Evolutionary conservation across 352 stramenopile genomes (phyloP), one percentile per base, ranked within the genome.

Genomic region (Phytophthora vignae): DNA sequence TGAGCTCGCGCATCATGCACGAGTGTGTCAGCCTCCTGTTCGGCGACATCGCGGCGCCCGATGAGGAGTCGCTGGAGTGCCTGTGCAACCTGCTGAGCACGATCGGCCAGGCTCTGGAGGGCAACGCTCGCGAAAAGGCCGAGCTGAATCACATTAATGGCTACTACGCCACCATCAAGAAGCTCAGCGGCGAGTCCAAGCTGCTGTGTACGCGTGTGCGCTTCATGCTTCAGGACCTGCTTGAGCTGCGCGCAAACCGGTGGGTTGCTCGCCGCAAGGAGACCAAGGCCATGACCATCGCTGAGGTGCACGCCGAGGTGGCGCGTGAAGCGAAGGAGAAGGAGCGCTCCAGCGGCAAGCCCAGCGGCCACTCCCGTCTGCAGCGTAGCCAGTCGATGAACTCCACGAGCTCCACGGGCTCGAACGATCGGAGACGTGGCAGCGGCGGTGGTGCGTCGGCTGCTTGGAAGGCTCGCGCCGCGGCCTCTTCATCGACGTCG

Each of bases 31-130:
- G 80, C 44, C 86, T 84, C 42, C 67, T 96, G 53, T 94, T 96
- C 31, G 85, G 86, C n/a, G 85, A 95, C 68, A 70, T 90, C 9
- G 72, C 88, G 22, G 80, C 93, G 33, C 90, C 90, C 0, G 93
- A 99, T 70, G 96, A 99, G 78, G 96, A 99, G 71, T 97, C 95
- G 40, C 79, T 99, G 29, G 97, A 98, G 83, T 99, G 97, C 69
- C 90, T 99, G 73, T 91, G 88, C 48, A 98, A 98, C 68, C 81
- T 99, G 40, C 88, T 99, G 25, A 87, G 90, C 36, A 98, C 95
- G 5, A 97, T 98, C 75, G 97, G 97, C 31, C 83, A 92, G 36
- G 90, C 90, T 52, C 81, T 99, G 9, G 95, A 98, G 64, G 57
- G 27, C 19, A 84, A 84, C 46, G 82, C 67, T 3, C 71, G 69